phyloP scores from a whole-genome alignment of 2,329 filamentous ascomycete genomes.

The Ceratocystiopsis minuta region DNA sequence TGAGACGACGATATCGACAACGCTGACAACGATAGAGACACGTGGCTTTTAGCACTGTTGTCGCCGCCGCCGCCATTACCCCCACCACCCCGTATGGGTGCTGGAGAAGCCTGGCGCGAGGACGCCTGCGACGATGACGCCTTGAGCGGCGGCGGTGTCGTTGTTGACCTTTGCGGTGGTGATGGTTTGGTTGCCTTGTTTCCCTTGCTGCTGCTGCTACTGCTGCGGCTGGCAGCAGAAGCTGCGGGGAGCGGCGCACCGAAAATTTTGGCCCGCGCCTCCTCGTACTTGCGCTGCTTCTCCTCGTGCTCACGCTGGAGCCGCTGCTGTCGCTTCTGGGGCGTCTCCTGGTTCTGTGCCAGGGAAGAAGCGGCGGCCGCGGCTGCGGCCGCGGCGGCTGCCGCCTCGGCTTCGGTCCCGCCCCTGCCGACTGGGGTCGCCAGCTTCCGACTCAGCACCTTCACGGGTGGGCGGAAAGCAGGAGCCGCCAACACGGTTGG shows the following conservation, averaged over 20 bases:
- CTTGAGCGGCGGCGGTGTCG: background rate
- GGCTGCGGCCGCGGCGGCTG: conserved; percentile 35
- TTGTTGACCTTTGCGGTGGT: background rate
- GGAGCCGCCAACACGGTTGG: conserved; percentile 40
- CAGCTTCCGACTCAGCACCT: conserved; percentile 71
- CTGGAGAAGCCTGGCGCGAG: conserved; percentile 4
- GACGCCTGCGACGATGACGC: background rate
- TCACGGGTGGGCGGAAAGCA: conserved; percentile 66
- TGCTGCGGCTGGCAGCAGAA: background rate
- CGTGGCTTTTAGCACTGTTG: background rate
- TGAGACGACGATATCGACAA: too few relatives aligned
- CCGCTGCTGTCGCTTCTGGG: conserved; percentile 61
- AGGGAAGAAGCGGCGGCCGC: too few relatives aligned
- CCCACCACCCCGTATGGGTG: background rate
- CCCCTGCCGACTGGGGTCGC: conserved; percentile 37
- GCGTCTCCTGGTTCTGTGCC: conserved; percentile 44
- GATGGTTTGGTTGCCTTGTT: background rate
- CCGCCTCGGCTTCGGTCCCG: conserved; percentile 50
- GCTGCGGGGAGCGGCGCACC: conserved; percentile 26
- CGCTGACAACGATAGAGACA: too few relatives aligned
- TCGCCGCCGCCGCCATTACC: background rate
- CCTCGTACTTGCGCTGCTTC: conserved; percentile 79
- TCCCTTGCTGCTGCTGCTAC: conserved; percentile 14
- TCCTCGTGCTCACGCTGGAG: conserved; percentile 69
- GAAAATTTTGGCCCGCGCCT: conserved; percentile 75